phyloP scores from a whole-genome alignment of 1,284 basidiomycete species.

The Malassezia yamatoensis region DNA sequence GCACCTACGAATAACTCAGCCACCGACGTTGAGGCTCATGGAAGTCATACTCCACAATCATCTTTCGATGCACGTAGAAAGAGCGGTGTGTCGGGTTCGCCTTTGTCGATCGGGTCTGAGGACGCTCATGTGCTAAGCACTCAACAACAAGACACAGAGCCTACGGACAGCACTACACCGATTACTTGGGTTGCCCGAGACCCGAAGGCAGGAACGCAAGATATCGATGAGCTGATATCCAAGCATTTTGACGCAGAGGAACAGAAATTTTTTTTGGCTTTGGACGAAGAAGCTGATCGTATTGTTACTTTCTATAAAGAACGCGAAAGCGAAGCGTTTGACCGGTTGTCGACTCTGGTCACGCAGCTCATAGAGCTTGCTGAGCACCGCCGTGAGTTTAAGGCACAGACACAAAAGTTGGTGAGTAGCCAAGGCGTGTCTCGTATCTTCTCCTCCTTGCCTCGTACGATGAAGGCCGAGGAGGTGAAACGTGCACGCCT shows the following conservation, averaged over 20 bases:
- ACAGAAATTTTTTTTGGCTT: slow-evolving; percentile 54
- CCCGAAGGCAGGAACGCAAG: not conserved
- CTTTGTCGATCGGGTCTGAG: not conserved
- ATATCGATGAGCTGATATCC: not conserved
- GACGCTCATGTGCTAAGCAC: not conserved
- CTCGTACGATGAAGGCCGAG: slow-evolving; percentile 1
- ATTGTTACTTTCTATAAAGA: slow-evolving; percentile 59
- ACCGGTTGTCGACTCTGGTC: slow-evolving; percentile 55
- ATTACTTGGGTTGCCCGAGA: not conserved
- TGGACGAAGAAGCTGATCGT: slow-evolving; percentile 31
- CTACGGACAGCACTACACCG: not conserved
- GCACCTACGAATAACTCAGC: not conserved
- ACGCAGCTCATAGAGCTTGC: slow-evolving; percentile 56
- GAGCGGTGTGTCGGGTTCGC: not conserved
- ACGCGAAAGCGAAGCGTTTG: slow-evolving; percentile 61
- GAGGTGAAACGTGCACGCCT: slow-evolving; percentile 11
- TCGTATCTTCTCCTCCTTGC: slow-evolving; percentile 19
- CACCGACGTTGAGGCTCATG: not conserved
- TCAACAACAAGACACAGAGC: not conserved
- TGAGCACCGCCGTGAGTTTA: slow-evolving; percentile 38
- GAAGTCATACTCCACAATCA: not conserved
- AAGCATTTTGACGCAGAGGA: slow-evolving; percentile 57
- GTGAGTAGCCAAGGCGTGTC: slow-evolving; percentile 10
- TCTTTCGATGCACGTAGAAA: not conserved
- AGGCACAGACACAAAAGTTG: slow-evolving; percentile 13